Evolutionary conservation across 2,329 filamentous ascomycete species (phyloP).

Genomic region (Ceratocystiopsis sp.): DNA sequence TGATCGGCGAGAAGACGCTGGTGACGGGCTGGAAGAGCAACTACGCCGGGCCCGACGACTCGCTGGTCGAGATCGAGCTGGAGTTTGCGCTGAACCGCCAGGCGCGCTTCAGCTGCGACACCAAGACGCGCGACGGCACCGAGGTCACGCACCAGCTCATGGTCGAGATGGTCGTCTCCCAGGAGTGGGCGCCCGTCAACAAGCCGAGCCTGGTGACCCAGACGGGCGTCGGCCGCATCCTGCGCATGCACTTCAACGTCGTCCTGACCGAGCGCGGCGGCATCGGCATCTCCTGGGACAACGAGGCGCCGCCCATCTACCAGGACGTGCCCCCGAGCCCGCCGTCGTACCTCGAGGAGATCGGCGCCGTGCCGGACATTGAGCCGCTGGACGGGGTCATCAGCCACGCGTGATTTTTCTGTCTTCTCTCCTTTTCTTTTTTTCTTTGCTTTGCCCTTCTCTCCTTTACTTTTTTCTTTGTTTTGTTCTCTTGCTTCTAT

Average conservation of each 20-base stretch:
- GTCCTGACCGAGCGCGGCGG: conserved; percentile 69
- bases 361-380: conserved; percentile 20
- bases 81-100: conserved; percentile 48
- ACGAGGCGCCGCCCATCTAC: conserved; percentile 87
- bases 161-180: conserved; percentile 83
- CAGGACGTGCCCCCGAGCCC: conserved; percentile 82
- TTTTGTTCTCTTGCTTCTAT: neutral
- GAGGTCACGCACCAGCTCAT: conserved; percentile 72
- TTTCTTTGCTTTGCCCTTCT: neutral
- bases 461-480: neutral
- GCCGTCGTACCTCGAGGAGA: conserved; percentile 43
- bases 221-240: conserved; percentile 75
- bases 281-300: conserved; percentile 89
- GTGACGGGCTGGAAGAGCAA: conserved; percentile 80
- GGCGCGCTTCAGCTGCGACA: conserved; percentile 59
- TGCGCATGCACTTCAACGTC: conserved; percentile 81
- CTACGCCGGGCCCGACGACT: conserved; percentile 28
- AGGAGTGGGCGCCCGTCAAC: conserved; percentile 66
- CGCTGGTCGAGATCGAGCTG: conserved; percentile 61
- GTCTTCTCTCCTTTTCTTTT: neutral
- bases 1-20: conserved; percentile 66
- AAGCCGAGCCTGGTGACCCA: conserved; percentile 55
- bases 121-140: conserved; percentile 56
- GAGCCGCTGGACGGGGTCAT: conserved; percentile 17
- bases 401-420: neutral